Base-by-base conservation (phyloP, 495 filamentous ascomycete genomes). In the Penicillium lividum region DNA sequence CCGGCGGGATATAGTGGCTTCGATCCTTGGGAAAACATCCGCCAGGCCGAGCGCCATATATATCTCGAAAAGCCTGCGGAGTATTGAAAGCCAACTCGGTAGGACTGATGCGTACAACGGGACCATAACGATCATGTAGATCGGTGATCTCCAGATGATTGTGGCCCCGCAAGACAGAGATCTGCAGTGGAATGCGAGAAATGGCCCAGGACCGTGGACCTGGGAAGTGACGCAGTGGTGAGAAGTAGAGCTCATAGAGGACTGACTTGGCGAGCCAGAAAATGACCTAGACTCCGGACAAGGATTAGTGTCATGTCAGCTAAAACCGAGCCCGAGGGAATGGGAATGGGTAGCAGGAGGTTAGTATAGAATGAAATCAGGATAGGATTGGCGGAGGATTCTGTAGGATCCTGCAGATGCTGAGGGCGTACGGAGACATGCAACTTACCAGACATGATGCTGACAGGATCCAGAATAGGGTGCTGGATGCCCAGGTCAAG, bases 71-170 rank as follows among this genome's bases (percentile, higher is more conserved):
- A 4, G 85, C 83, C 15, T 70, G 71, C 3, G 78, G 70, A 3
- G 78, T 73, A 54, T 70, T 78, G 69, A 84, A 88, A 4, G 79
- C 80, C 0, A 90, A 64, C 44, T 83, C 75, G 38, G 79, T 70
- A 1, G 86, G 86, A 0, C 75, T 69, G 9, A 87, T 65, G 3
- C 87, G 83, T 0, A 90, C 73, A 10, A 84, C 74, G 5, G 71
- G 67, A 0, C 79, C 78, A 58, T 80, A 80, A 29, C 67, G 58
- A 1, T 65, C 53, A 62, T 80, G 77, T n/a, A 73, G 56, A 1
- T 52, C 58, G 10, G 53, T 31, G 2, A 67, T 30, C 15, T 71
- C 66, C 9, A 69, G 30, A 47, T 71, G 68, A 18, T 55, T 52
- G 13, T 52, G 29, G 10, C 68, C 65, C 6, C 65, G 62, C 28